phyloP scores from a whole-genome alignment of 225 moss, liverwort and hornwort species.

The Ulota crispa region DNA sequence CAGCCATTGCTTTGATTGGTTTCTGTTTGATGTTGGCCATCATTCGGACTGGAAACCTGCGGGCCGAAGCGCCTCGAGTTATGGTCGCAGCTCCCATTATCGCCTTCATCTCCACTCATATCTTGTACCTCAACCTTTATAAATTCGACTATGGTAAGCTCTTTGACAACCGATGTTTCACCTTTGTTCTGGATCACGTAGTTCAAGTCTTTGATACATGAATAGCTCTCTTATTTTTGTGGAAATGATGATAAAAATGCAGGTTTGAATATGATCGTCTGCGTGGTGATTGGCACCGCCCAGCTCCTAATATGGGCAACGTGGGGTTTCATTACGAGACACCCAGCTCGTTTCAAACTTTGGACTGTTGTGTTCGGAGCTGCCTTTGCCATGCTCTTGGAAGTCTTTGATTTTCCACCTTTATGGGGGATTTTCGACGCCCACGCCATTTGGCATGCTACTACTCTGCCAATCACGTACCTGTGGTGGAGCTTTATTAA shows the following conservation, averaged over 20 bases:
- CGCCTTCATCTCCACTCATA: conserved; percentile 86
- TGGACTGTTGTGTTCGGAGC: conserved; percentile 80
- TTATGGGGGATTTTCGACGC: conserved; percentile 86
- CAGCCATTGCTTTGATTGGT: conserved; percentile 88
- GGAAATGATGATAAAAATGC: conserved; percentile 21
- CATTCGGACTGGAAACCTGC: conserved; percentile 74
- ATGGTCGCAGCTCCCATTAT: conserved; percentile 94
- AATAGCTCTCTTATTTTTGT: not conserved
- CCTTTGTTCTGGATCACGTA: not conserved
- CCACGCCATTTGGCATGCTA: conserved; percentile 95
- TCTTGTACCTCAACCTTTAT: conserved; percentile 92
- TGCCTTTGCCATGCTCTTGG: conserved; percentile 87
- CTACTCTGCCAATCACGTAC: conserved; percentile 78
- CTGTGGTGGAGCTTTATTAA: conserved; percentile 97
- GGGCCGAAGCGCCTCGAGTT: conserved; percentile 77
- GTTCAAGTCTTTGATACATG: not conserved
- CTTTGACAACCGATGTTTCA: not conserved
- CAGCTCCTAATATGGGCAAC: conserved; percentile 83
- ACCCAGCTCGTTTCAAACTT: conserved; percentile 81
- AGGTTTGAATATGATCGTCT: conserved; percentile 94
- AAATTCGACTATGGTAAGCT: conserved; percentile 85
- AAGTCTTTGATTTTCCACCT: conserved; percentile 93
- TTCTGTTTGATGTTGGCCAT: conserved; percentile 80
- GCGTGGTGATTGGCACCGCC: conserved; percentile 64
- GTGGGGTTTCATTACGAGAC: conserved; percentile 71